Evolutionary conservation across 768 basidiomycete species (phyloP).

Genomic region (Boletus reticulatus): DNA sequence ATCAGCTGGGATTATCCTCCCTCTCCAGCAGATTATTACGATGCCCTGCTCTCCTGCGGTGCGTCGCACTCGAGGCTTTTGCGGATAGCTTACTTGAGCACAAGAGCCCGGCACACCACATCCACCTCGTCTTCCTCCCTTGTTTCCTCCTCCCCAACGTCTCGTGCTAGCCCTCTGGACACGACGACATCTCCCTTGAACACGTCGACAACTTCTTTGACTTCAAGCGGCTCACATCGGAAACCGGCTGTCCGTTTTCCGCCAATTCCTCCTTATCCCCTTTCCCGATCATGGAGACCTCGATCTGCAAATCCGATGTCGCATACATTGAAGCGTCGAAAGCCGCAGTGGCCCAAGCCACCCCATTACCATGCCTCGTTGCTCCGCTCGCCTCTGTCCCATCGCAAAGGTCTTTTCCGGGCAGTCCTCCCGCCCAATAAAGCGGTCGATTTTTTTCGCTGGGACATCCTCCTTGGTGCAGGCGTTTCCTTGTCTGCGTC

Average conservation of each 20-base stretch:
- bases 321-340: constrained; percentile 9
- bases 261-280: constrained; percentile 1
- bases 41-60: constrained; percentile 24
- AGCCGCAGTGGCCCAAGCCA: constrained; percentile 23
- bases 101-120: background rate
- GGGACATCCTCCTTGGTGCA: constrained; percentile 13
- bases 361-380: constrained; percentile 29
- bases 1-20: constrained; percentile 24
- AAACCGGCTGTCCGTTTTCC: background rate
- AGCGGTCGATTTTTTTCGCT: constrained; percentile 28
- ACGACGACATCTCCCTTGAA: background rate
- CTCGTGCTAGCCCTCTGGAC: background rate
- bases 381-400: constrained; percentile 25
- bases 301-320: constrained; percentile 8
- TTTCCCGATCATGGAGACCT: constrained; percentile 4
- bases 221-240: background rate
- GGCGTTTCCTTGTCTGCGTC: background rate
- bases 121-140: background rate
- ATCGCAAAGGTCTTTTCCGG: constrained; percentile 26
- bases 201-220: background rate
- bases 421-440: constrained; percentile 15
- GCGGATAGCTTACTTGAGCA: constrained; percentile 22
- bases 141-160: too few relatives aligned
- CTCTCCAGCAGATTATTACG: constrained; percentile 8
- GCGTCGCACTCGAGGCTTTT: constrained; percentile 28